Percentiles rank a stretch among this genome's conserved stretches.
phyloP scores from a whole-genome alignment of 108 stramenopile genomes.

The Pseudonitzschia pungens region DNA sequence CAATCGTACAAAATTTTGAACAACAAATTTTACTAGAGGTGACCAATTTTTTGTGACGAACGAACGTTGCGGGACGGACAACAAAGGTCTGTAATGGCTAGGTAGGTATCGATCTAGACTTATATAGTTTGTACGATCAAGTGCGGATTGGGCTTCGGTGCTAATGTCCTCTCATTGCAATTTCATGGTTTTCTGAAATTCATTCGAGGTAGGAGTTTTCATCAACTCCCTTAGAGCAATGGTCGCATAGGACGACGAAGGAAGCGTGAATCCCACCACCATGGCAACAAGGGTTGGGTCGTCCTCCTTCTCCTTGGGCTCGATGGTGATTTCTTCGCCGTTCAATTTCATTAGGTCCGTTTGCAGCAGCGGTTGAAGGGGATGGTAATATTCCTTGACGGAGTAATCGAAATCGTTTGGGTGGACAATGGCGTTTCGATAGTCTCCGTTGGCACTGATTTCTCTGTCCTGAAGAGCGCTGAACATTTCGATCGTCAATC shows the following conservation, averaged over 20 bases:
- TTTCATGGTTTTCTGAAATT: slow-evolving; percentile 75
- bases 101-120: not conserved
- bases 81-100: too few relatives aligned
- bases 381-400: slow-evolving; percentile 69
- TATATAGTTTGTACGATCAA: too few relatives aligned
- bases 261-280: slow-evolving; percentile 83
- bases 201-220: slow-evolving; percentile 77
- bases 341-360: slow-evolving; percentile 82
- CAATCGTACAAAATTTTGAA: too few relatives aligned
- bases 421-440: slow-evolving; percentile 75
- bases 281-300: slow-evolving; percentile 55
- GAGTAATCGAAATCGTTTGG: slow-evolving; percentile 68
- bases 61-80: too few relatives aligned
- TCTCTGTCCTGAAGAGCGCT: slow-evolving; percentile 48
- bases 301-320: slow-evolving; percentile 14
- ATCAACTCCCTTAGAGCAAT: slow-evolving; percentile 86
- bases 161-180: slow-evolving; percentile 18
- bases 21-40: too few relatives aligned
- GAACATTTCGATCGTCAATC: slow-evolving; percentile 45
- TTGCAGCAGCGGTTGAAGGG: slow-evolving; percentile 72
- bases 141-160: not conserved
- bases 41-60: too few relatives aligned
- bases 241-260: slow-evolving; percentile 90
- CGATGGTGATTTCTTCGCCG: slow-evolving; percentile 32
- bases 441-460: slow-evolving; percentile 64